Evolutionary conservation across 2,329 filamentous ascomycete genomes (phyloP), one percentile per base, ranked within the genome.

Genomic region (Talaromyces sp.): DNA sequence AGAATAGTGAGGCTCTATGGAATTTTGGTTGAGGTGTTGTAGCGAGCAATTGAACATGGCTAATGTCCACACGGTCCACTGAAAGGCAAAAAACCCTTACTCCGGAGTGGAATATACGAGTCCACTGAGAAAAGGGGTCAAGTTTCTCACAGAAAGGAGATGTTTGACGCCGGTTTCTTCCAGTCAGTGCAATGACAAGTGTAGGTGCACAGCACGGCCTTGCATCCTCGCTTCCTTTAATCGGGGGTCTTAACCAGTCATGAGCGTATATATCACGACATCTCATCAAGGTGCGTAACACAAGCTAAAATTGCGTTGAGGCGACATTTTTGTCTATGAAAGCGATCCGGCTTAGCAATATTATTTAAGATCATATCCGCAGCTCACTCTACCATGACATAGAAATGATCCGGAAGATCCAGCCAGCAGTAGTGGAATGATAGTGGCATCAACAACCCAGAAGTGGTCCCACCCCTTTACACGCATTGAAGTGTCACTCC

Each of bases 401-500:
- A 47, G 33, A 57, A 27, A 37, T 37, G 57, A 16, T 63, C 47
- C 19, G 37, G 60, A 14, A 57, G 24, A 57, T 63, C 60, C 39
- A 7, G 39, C 60, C 3, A 63, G 39, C 5, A 27, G 39, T 3
- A 57, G 7, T 16, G 60, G 37, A 11, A 63, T 63, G 33, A 57
- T 27, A n/a, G 50, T 63, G 35, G 39, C 39, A 58, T 58, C 50
- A 10, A 52, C 48, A 52, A 50, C 52, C 11, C 19, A 37, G 43
- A 65, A 22, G 19, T 31, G 13, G 6, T 64, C 50, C n/a, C 64
- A 39, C 8, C 62, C 63, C 10, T 65, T 63, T 13, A 65, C 60
- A 0, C 45, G 50, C 33, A 68, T 24, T 6, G 60, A 60, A 3
- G 45, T 59, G 16, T 68, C 27, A 67, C 65, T 16, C 65, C 60